These are phyloP conservation scores for Ceratonia siliqua DNA, from an alignment of 306 rosid genomes.

Conservation along the genomic window DNA sequence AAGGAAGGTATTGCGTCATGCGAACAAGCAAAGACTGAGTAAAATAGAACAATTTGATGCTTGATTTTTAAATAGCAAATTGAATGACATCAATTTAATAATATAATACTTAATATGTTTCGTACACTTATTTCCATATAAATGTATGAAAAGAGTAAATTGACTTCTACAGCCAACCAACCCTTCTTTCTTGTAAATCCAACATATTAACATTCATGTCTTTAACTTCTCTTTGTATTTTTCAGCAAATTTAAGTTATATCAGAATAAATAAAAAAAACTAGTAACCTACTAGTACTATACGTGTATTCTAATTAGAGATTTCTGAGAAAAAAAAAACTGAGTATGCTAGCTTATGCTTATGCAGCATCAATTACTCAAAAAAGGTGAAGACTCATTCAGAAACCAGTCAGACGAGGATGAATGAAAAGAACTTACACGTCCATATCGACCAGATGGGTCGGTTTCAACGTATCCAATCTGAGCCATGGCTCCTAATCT, in stretches of 20 bases:
- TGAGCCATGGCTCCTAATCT: constrained; percentile 49
- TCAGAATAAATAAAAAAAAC: background rate
- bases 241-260: background rate
- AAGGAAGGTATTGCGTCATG: background rate
- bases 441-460: constrained; percentile 86
- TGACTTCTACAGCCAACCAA: constrained; percentile 1
- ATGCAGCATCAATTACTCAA: background rate
- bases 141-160: background rate
- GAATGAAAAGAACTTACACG: constrained; percentile 56
- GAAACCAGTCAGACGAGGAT: constrained; percentile 12
- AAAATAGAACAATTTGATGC: background rate
- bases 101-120: no score
- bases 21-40: background rate
- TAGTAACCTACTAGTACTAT: no score
- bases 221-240: background rate
- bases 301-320: no score
- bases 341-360: no score
- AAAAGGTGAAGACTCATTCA: background rate
- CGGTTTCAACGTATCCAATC: constrained; percentile 72
- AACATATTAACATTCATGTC: background rate
- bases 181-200: background rate
- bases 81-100: no score
- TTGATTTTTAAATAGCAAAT: constrained; percentile 23
- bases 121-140: no score
- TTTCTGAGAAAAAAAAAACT: no score